Conservation (phyloP, 2,329 filamentous ascomycete species). For the Aaosphaeria pasadenensis region DNA sequence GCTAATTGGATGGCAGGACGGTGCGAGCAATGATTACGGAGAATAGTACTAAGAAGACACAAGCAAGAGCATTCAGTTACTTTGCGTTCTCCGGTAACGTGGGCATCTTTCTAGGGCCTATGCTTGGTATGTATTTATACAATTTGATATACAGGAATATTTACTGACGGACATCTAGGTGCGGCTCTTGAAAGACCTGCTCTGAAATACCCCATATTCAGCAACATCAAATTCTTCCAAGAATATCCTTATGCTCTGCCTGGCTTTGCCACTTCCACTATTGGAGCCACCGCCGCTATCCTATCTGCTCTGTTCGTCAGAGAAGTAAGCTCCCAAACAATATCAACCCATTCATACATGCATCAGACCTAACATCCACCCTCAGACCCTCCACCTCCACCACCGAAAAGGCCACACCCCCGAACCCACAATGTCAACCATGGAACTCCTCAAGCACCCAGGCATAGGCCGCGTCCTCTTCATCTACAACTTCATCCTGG, state of each 20-base stretch:
- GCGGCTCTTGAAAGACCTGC: slow-evolving; percentile 68
- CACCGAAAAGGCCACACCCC: slow-evolving; percentile 12
- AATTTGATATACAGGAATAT: neutral
- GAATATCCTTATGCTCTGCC: slow-evolving; percentile 66
- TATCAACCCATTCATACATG: neutral
- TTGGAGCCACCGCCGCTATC: slow-evolving; percentile 55
- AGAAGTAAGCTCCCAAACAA: slow-evolving; percentile 43
- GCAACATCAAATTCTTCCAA: slow-evolving; percentile 55
- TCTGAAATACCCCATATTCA: slow-evolving; percentile 62
- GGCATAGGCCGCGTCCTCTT: slow-evolving; percentile 66
- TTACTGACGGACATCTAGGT: slow-evolving; percentile 42
- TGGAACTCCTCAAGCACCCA: slow-evolving; percentile 58
- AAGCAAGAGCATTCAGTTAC: slow-evolving; percentile 71
- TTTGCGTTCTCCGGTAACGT: slow-evolving; percentile 74
- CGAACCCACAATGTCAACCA: slow-evolving; percentile 43
- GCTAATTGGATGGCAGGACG: slow-evolving; percentile 39
- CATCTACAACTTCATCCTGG: slow-evolving; percentile 63
- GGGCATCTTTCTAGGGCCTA: slow-evolving; percentile 69
- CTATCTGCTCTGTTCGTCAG: slow-evolving; percentile 57
- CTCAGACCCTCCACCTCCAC: slow-evolving; percentile 30
- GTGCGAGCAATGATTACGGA: slow-evolving; percentile 77
- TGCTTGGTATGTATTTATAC: slow-evolving; percentile 45
- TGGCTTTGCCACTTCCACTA: slow-evolving; percentile 54
- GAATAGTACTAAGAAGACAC: slow-evolving; percentile 65
- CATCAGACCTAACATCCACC: neutral